phyloP scores from a whole-genome alignment of 2,329 filamentous ascomycete genomes.

The Chaetomium olivaceum region DNA sequence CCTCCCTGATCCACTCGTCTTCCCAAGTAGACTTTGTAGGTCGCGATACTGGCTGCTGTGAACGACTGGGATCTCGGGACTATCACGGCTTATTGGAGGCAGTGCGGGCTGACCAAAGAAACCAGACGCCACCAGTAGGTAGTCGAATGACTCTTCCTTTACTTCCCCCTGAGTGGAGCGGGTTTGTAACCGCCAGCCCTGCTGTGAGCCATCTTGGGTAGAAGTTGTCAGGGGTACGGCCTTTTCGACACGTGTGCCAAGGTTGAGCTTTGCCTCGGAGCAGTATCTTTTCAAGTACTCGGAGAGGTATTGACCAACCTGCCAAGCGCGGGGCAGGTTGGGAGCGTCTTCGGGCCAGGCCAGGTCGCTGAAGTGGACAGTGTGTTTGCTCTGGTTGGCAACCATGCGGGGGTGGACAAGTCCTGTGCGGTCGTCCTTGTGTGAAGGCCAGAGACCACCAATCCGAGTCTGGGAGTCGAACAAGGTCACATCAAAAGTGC shows the following conservation, averaged over 20 bases:
- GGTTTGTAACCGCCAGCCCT: conserved; percentile 28
- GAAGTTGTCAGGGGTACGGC: conserved; percentile 38
- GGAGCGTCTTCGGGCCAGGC: conserved; percentile 64
- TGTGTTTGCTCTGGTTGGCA: conserved; percentile 75
- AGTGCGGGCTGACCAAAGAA: conserved; percentile 68
- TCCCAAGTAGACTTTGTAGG: conserved; percentile 50
- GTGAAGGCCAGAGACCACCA: conserved; percentile 75
- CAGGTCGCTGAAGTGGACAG: conserved; percentile 70
- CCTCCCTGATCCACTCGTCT: conserved; percentile 44
- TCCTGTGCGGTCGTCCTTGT: conserved; percentile 49
- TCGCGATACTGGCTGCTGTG: conserved; percentile 70
- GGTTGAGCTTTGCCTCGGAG: conserved; percentile 46
- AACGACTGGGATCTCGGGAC: conserved; percentile 51
- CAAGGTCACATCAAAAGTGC: conserved; percentile 65
- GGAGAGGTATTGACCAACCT: conserved; percentile 72
- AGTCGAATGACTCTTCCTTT: conserved; percentile 62
- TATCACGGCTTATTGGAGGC: conserved; percentile 46
- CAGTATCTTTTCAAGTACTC: conserved; percentile 62
- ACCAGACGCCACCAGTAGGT: conserved; percentile 71
- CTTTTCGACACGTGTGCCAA: conserved; percentile 50
- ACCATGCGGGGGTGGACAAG: conserved; percentile 67
- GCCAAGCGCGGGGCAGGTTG: conserved; percentile 73
- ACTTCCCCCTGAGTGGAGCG: conserved; percentile 36
- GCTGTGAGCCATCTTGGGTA: conserved; percentile 36
- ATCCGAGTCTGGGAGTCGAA: conserved; percentile 67